Percentiles rank a stretch among this genome's conserved stretches.
Evolutionary conservation across 148 eudicot genomes (phyloP).

Genomic region (Heliamphora exappendiculata): DNA sequence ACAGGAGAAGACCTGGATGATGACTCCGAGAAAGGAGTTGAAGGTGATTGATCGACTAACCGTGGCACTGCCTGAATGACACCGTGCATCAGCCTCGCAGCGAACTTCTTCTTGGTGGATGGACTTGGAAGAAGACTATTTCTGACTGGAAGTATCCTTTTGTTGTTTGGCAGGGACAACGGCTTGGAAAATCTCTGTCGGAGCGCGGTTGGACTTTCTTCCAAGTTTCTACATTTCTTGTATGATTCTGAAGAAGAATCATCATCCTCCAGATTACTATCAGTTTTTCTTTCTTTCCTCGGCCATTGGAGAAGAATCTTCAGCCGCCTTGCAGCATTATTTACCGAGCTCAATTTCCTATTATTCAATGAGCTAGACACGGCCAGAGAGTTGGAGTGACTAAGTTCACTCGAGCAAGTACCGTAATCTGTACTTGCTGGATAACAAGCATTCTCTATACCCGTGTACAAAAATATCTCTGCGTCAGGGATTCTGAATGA

Average conservation of each 20-base stretch:
- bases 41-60: constrained; percentile 33
- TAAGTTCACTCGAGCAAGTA: constrained; percentile 41
- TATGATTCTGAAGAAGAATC: constrained; percentile 15
- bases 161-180: constrained; percentile 31
- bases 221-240: constrained; percentile 8
- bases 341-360: constrained; percentile 25
- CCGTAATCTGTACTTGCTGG: constrained; percentile 34
- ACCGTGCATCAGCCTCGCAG: constrained; percentile 52
- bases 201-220: constrained; percentile 37
- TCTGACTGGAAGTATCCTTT: constrained; percentile 18
- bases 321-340: constrained; percentile 34
- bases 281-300: constrained; percentile 24
- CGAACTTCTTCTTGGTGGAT: constrained; percentile 39
- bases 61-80: constrained; percentile 47
- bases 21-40: constrained; percentile 41
- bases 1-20: constrained; percentile 39
- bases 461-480: constrained; percentile 44
- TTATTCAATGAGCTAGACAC: constrained; percentile 6
- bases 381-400: constrained; percentile 22
- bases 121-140: constrained; percentile 38
- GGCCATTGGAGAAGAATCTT: constrained; percentile 48
- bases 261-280: constrained; percentile 10
- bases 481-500: constrained; percentile 72
- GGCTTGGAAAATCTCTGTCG: constrained; percentile 36
- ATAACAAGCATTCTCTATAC: constrained; percentile 30